phyloP scores from a whole-genome alignment of 805 yeast species.

The Kluyveromyces aestuarii region DNA sequence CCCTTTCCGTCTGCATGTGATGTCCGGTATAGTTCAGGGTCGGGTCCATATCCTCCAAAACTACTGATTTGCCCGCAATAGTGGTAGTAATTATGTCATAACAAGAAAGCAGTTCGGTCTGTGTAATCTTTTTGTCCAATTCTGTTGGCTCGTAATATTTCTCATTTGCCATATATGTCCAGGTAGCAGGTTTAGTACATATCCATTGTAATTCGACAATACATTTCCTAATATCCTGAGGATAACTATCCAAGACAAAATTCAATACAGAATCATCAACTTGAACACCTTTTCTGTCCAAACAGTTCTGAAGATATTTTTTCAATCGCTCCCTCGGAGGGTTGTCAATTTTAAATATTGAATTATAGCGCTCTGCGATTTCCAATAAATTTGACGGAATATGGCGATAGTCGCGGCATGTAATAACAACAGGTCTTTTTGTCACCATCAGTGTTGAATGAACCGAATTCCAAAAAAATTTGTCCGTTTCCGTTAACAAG shows the following conservation, averaged over 20 bases:
- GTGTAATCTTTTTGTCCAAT: not conserved
- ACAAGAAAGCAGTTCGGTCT: slow-evolving; percentile 12
- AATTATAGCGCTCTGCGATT: slow-evolving; percentile 34
- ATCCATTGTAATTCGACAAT: slow-evolving; percentile 36
- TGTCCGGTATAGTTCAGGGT: slow-evolving; percentile 8
- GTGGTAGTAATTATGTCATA: slow-evolving; percentile 11
- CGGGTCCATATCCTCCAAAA: slow-evolving; percentile 14
- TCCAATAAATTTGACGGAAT: slow-evolving; percentile 43
- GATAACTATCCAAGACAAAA: slow-evolving; percentile 18
- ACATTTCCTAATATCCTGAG: slow-evolving; percentile 39
- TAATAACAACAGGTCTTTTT: slow-evolving; percentile 61
- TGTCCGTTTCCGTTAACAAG: slow-evolving; percentile 64
- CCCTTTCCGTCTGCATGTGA: not conserved
- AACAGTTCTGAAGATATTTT: slow-evolving; percentile 30
- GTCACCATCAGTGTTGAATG: slow-evolving; percentile 50
- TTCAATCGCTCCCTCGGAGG: slow-evolving; percentile 16
- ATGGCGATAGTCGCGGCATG: slow-evolving; percentile 42
- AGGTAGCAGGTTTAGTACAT: slow-evolving; percentile 1
- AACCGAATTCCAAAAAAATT: slow-evolving; percentile 70
- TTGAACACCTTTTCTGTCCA: slow-evolving; percentile 24
- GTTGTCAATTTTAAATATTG: slow-evolving; percentile 28
- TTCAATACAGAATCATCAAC: slow-evolving; percentile 27
- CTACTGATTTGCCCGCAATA: slow-evolving; percentile 12
- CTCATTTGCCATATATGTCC: not conserved
- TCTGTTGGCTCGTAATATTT: not conserved